These are phyloP conservation scores for Peniophora sp. DNA, from an alignment of 1,284 basidiomycete genomes.

Conservation along the genomic window DNA sequence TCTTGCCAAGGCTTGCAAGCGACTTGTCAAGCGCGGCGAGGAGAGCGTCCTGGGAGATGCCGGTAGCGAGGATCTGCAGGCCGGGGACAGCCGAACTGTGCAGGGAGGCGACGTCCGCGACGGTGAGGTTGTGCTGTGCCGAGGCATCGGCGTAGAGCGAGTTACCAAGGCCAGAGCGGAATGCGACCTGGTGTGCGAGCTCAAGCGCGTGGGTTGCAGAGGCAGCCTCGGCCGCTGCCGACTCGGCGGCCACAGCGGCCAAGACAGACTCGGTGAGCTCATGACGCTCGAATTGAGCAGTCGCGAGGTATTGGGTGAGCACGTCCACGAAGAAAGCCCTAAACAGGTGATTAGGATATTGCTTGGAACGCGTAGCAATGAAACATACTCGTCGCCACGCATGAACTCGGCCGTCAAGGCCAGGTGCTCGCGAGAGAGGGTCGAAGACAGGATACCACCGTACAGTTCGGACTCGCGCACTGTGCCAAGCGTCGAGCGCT, in stretches of 20 bases:
- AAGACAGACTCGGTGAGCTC: conserved; percentile 85
- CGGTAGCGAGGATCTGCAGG: conserved; percentile 81
- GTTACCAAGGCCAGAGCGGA: conserved; percentile 86
- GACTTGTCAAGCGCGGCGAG: conserved; percentile 66
- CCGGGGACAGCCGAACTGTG: conserved; percentile 72
- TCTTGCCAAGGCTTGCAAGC: conserved; percentile 34
- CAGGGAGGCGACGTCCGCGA: conserved; percentile 47
- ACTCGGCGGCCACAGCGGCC: conserved; percentile 68
- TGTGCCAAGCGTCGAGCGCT: conserved; percentile 85
- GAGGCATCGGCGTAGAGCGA: conserved; percentile 79
- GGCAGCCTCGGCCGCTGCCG: conserved; percentile 51
- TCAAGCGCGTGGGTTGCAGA: conserved; percentile 70
- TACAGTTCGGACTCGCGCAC: conserved; percentile 92
- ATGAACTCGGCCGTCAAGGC: conserved; percentile 89
- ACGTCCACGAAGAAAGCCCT: conserved; percentile 85
- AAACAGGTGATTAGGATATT: conserved; percentile 7
- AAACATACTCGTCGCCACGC: conserved; percentile 89
- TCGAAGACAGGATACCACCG: conserved; percentile 87
- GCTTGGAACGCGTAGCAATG: conserved; percentile 1
- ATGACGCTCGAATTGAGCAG: conserved; percentile 77
- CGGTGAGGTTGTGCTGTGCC: conserved; percentile 41
- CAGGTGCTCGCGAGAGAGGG: conserved; percentile 85
- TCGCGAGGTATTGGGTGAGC: conserved; percentile 76
- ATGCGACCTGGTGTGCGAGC: conserved; percentile 80
- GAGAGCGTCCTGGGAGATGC: conserved; percentile 70